Conservation (phyloP, 2,329 filamentous ascomycete genomes). For the Fusarium sp. region DNA sequence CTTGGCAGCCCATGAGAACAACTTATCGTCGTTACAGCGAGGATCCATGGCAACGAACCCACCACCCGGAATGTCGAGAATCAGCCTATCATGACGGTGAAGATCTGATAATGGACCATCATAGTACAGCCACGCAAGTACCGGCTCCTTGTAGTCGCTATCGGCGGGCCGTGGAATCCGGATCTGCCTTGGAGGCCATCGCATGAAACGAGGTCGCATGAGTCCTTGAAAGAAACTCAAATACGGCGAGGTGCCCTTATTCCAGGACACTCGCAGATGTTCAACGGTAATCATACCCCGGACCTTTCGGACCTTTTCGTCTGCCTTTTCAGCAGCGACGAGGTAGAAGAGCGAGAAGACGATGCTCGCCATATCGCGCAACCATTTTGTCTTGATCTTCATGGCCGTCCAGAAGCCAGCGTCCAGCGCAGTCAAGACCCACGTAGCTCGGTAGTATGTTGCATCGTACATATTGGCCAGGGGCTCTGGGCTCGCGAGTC, state of each 20-base stretch:
- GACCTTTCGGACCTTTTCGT: constrained; percentile 95
- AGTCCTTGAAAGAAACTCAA: constrained; percentile 76
- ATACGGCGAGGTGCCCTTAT: constrained; percentile 91
- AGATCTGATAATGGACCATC: constrained; percentile 85
- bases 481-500: constrained; percentile 91
- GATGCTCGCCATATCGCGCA: constrained; percentile 84
- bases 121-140: constrained; percentile 92
- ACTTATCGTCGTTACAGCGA: constrained; percentile 91
- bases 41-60: constrained; percentile 98
- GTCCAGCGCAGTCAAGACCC: constrained; percentile 93
- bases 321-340: constrained; percentile 89
- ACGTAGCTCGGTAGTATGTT: constrained; percentile 94
- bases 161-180: constrained; percentile 82
- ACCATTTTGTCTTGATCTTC: constrained; percentile 81
- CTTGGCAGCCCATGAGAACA: constrained; percentile 90
- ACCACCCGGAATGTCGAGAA: constrained; percentile 91
- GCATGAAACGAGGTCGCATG: constrained; percentile 80
- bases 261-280: constrained; percentile 92
- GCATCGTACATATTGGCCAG: constrained; percentile 93
- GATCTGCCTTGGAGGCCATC: constrained; percentile 82
- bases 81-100: constrained; percentile 77
- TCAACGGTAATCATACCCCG: constrained; percentile 87
- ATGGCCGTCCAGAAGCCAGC: constrained; percentile 99
- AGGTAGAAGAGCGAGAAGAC: constrained; percentile 91
- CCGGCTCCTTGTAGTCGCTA: constrained; percentile 84